Conservation (phyloP, 305 asterid genomes). For the Fraxinus floribunda region DNA sequence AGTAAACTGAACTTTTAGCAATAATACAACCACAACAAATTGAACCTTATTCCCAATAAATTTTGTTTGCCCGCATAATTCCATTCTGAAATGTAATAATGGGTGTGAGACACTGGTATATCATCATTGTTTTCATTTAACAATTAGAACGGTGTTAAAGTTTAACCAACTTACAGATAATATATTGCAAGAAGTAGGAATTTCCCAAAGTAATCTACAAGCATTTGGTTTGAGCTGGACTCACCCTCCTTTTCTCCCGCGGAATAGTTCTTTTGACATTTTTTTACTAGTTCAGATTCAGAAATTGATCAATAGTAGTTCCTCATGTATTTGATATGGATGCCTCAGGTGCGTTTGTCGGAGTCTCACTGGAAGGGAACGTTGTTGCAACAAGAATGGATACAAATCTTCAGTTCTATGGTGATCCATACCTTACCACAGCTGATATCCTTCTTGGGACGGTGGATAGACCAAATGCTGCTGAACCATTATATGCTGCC, state of each 20-base stretch:
- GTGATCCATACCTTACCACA: slow-evolving; percentile 89
- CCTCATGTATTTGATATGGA: slow-evolving; percentile 21
- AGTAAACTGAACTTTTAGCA: not conserved
- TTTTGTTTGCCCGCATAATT: not conserved
- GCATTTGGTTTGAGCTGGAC: not conserved
- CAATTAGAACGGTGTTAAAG: not conserved
- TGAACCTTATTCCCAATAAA: not conserved
- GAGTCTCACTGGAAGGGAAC: slow-evolving; percentile 91
- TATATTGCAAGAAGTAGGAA: not conserved
- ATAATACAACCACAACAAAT: not conserved
- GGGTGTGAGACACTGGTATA: not conserved
- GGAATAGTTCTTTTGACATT: not conserved
- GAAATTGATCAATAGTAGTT: not conserved
- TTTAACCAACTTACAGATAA: not conserved
- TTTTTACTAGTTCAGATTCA: not conserved
- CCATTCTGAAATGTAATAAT: not conserved
- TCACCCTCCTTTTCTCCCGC: not conserved
- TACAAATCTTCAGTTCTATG: slow-evolving; percentile 80
- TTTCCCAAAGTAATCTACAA: not conserved
- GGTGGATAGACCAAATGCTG: slow-evolving; percentile 90
- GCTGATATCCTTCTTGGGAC: slow-evolving; percentile 83
- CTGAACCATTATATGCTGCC: slow-evolving; percentile 78
- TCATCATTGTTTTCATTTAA: not conserved
- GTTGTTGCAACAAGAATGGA: slow-evolving; percentile 87
- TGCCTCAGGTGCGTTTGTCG: slow-evolving; percentile 81